Conservation (phyloP, 1,284 basidiomycete genomes). For the Pholiota adiposa region DNA sequence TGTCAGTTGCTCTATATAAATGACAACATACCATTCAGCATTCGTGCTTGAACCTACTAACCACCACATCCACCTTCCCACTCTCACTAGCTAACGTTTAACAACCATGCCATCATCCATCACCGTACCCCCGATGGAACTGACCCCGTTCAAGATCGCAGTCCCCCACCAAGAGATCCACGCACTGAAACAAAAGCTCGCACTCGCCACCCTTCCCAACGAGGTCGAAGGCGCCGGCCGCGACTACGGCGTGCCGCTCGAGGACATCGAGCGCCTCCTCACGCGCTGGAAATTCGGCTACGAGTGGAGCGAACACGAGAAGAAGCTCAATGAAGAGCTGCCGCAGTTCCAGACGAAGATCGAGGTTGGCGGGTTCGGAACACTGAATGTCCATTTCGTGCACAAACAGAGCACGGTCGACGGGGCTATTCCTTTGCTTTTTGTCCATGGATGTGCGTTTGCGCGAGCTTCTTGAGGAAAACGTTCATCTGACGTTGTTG, state of each 20-base stretch:
- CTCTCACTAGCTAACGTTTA: no score
- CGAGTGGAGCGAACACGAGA: slow-evolving; percentile 52
- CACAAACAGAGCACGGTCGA: slow-evolving; percentile 46
- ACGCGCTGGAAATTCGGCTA: slow-evolving; percentile 48
- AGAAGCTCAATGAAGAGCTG: slow-evolving; percentile 45
- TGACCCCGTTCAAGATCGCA: slow-evolving; percentile 43
- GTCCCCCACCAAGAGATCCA: slow-evolving; percentile 43
- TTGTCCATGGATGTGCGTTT: slow-evolving; percentile 56
- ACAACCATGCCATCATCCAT: not conserved
- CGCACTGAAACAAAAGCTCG: slow-evolving; percentile 44
- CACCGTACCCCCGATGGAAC: slow-evolving; percentile 26
- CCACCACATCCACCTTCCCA: not conserved
- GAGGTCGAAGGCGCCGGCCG: slow-evolving; percentile 52
- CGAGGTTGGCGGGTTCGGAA: slow-evolving; percentile 45
- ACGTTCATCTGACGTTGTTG: not conserved
- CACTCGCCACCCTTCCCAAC: slow-evolving; percentile 47
- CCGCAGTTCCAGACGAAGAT: slow-evolving; percentile 54
- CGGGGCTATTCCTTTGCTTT: slow-evolving; percentile 53
- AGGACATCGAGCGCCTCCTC: slow-evolving; percentile 46
- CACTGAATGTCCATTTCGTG: slow-evolving; percentile 53
- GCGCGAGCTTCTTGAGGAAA: not conserved
- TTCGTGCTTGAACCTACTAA: no score
- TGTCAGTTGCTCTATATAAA: no score
- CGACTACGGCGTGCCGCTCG: slow-evolving; percentile 52
- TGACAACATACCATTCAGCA: no score